Base-by-base conservation (phyloP, 768 basidiomycete species). In the Paxillus rubicundulus region DNA sequence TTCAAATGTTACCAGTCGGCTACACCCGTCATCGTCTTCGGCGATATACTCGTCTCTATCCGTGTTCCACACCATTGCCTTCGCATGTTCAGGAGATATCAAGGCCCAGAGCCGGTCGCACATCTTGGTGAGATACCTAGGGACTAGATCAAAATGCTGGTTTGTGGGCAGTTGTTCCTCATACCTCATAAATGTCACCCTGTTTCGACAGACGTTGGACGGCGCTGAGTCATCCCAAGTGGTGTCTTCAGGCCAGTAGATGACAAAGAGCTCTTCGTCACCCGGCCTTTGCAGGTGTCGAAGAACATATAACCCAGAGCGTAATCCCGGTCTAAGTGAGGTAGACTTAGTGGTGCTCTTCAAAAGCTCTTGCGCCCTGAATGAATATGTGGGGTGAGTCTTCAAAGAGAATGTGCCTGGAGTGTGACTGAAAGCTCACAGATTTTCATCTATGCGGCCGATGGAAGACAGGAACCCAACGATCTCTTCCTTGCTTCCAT, bases 111-210 rank as follows among this genome's bases (percentile, higher is more conserved):
- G 55, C 61, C 82, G 82, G 53, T 83, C 80, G 17, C 74, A 62
- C 16, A 82, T 71, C 61, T 81, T 80, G 6, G 73, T 79, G 13
- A 83, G 75, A 57, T 82, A 83, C 41, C 82, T 82, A 38, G n/a
- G 6, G 16, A 34, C 9, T 2, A 39, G 20, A 47, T 21, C 39
- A 37, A 16, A 32, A 24, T 30, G 5, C 9, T 9, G 3, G 6
- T 36, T n/a, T 18, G 27, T 32, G 1, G 4, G 21, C 5, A 14
- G 24, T 5, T 13, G 13, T 13, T 12, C 10, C 28, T 45, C 61
- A 42, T 62, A 78, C 81, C 81, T 63, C 78, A 82, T 81, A 62
- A 83, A 83, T 0, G 80, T 80, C 3, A 76, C 70, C 16, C 81
- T 69, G 59, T 81, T 83, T 1, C 74, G 71, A 10, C 68, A 57